phyloP scores from a whole-genome alignment of 1,284 basidiomycete genomes.

The Sanghuangporus sanghuang region DNA sequence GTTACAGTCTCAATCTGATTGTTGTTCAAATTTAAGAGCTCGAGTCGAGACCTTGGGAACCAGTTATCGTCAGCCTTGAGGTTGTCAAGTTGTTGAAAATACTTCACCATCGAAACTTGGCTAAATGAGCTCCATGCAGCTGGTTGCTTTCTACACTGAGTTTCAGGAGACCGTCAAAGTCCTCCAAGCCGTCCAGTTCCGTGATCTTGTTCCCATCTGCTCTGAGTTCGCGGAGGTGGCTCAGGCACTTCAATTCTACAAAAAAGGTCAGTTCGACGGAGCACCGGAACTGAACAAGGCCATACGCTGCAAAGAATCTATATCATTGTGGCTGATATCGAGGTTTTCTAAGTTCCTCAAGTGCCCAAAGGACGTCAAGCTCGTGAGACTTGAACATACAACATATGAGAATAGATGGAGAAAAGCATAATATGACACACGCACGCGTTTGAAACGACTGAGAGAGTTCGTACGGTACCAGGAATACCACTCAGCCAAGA shows the following conservation, averaged over 20 bases:
- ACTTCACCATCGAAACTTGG: constrained; percentile 65
- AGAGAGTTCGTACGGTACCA: constrained; percentile 70
- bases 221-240: constrained; percentile 83
- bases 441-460: constrained; percentile 74
- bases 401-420: not conserved
- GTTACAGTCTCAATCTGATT: constrained; percentile 65
- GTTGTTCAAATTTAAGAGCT: constrained; percentile 77
- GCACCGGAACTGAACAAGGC: not conserved
- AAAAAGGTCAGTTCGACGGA: not conserved
- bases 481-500: constrained; percentile 88
- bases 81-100: not conserved
- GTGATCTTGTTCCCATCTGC: constrained; percentile 82
- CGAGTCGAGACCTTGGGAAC: constrained; percentile 64
- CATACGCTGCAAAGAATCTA: constrained; percentile 84
- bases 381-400: constrained; percentile 57
- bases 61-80: not conserved
- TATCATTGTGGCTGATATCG: constrained; percentile 87
- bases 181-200: constrained; percentile 74
- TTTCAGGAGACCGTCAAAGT: constrained; percentile 76
- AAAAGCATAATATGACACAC: constrained; percentile 23
- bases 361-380: constrained; percentile 86
- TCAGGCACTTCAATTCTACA: constrained; percentile 77
- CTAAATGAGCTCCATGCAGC: constrained; percentile 62
- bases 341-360: constrained; percentile 82
- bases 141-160: constrained; percentile 79